These are phyloP conservation scores for Hamamelis virginiana DNA, from an alignment of 164 flowering plant genomes.

Conservation along the genomic window DNA sequence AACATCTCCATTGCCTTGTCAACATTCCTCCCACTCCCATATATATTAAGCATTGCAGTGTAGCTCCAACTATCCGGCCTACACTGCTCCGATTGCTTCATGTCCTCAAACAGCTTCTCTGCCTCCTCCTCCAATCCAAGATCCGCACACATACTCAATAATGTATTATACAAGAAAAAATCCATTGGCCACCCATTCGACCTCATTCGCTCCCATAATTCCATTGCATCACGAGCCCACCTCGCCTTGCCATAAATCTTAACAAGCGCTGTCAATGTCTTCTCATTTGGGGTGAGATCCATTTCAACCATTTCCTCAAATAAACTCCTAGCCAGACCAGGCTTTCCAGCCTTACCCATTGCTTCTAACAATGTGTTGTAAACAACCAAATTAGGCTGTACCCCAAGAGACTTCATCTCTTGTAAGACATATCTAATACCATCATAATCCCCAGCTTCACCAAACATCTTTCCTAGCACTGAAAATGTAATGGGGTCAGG, in stretches of 20 bases:
- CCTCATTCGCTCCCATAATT: conserved; percentile 78
- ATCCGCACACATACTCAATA: conserved; percentile 97
- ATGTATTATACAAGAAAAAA: conserved; percentile 73
- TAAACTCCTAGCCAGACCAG: conserved; percentile 73
- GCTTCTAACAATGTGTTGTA: conserved; percentile 87
- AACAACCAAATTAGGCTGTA: conserved; percentile 81
- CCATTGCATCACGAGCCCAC: conserved; percentile 80
- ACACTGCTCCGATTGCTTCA: conserved; percentile 54
- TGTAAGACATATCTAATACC: conserved; percentile 76
- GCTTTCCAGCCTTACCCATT: conserved; percentile 90
- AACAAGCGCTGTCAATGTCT: conserved; percentile 72
- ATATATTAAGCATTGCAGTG: conserved; percentile 84
- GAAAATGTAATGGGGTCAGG: conserved; percentile 77
- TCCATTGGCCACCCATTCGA: conserved; percentile 82
- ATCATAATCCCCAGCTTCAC: conserved; percentile 88
- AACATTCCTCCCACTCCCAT: conserved; percentile 77
- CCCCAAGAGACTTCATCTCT: conserved; percentile 73
- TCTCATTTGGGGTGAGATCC: conserved; percentile 71
- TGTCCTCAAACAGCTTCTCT: conserved; percentile 75
- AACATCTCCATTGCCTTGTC: conserved; percentile 74
- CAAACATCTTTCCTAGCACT: conserved; percentile 84
- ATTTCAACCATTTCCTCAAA: conserved; percentile 77
- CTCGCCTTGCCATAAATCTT: conserved; percentile 93
- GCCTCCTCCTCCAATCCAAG: conserved; percentile 88
- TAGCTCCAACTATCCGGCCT: conserved; percentile 91